A percentile compares a stretch with the other conserved stretches of the same genome.
These are phyloP conservation scores for Trichophyton rubrum DNA, from an alignment of 2,329 filamentous ascomycete species.

Conservation along the genomic window DNA sequence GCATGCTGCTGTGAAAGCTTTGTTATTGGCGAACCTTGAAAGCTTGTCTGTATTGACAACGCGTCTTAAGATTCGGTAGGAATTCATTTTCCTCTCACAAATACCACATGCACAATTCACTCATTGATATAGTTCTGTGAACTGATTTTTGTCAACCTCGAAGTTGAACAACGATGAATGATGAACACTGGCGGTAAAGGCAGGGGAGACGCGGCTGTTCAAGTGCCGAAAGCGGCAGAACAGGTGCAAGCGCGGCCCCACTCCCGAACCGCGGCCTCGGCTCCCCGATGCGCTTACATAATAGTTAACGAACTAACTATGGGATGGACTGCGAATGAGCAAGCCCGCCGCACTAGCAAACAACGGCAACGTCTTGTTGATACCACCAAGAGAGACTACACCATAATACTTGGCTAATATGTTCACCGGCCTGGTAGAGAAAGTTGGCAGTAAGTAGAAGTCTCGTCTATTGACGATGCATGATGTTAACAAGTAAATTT, in stretches of 20 bases:
- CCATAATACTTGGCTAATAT: conserved; percentile 37
- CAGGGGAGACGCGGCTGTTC: neutral
- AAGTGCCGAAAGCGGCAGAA: neutral
- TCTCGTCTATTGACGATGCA: neutral
- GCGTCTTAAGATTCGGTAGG: neutral
- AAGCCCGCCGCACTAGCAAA: no score
- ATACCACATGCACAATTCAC: neutral
- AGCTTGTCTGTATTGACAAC: neutral
- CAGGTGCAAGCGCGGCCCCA: neutral
- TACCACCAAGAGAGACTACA: neutral
- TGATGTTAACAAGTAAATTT: conserved; percentile 6
- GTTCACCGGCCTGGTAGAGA: conserved; percentile 94
- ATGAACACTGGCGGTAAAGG: neutral
- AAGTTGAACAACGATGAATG: neutral
- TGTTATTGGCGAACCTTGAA: neutral
- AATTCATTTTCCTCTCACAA: conserved; percentile 6
- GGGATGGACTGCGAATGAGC: no score
- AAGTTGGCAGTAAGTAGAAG: conserved; percentile 60
- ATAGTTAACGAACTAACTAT: no score
- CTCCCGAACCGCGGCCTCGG: conserved; percentile 1
- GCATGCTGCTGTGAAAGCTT: conserved; percentile 2
- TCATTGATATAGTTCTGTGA: neutral
- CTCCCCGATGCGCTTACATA: neutral
- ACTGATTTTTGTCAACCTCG: neutral
- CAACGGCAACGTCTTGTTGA: neutral